These are phyloP conservation scores for Colletotrichum lindemuthianum DNA, from an alignment of 2,329 filamentous ascomycete genomes.

Conservation along the genomic window DNA sequence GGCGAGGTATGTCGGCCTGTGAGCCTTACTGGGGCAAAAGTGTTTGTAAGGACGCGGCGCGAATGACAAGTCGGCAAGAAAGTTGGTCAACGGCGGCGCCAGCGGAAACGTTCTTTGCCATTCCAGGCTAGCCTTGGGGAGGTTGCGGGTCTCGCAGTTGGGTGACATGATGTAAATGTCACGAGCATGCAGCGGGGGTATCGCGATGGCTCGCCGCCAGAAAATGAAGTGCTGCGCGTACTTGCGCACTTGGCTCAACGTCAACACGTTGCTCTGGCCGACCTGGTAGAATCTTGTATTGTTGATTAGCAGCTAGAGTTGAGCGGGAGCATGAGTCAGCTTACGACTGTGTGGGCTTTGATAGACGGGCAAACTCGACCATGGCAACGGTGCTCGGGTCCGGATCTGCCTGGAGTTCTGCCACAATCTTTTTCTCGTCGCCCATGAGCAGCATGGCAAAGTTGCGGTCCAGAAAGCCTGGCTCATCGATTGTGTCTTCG, in stretches of 20 bases:
- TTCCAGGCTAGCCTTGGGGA: slow-evolving; percentile 74
- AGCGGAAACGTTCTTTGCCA: slow-evolving; percentile 86
- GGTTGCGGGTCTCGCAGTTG: slow-evolving; percentile 80
- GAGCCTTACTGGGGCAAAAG: slow-evolving; percentile 87
- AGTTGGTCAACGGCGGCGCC: slow-evolving; percentile 83
- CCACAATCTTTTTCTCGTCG: slow-evolving; percentile 78
- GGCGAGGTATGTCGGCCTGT: slow-evolving; percentile 86
- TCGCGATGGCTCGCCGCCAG: slow-evolving; percentile 92
- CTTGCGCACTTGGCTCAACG: slow-evolving; percentile 82
- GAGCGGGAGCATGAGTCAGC: slow-evolving; percentile 40
- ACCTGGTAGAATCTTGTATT: slow-evolving; percentile 71
- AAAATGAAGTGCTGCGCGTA: slow-evolving; percentile 95
- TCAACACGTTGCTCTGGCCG: slow-evolving; percentile 76
- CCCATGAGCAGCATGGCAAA: slow-evolving; percentile 87
- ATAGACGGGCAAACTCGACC: slow-evolving; percentile 83
- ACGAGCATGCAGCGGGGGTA: slow-evolving; percentile 87
- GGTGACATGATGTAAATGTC: slow-evolving; percentile 94
- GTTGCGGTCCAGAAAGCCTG: slow-evolving; percentile 80
- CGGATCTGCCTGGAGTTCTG: slow-evolving; percentile 80
- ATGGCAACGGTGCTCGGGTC: slow-evolving; percentile 81
- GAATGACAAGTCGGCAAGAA: slow-evolving; percentile 84
- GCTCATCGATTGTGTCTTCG: slow-evolving; percentile 74
- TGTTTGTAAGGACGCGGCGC: slow-evolving; percentile 84
- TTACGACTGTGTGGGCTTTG: slow-evolving; percentile 72
- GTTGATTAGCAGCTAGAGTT: background rate